A percentile compares a stretch with the other conserved stretches of the same genome.
phyloP scores from a whole-genome alignment of 495 filamentous ascomycete genomes.

The Neurospora tetraspora region DNA sequence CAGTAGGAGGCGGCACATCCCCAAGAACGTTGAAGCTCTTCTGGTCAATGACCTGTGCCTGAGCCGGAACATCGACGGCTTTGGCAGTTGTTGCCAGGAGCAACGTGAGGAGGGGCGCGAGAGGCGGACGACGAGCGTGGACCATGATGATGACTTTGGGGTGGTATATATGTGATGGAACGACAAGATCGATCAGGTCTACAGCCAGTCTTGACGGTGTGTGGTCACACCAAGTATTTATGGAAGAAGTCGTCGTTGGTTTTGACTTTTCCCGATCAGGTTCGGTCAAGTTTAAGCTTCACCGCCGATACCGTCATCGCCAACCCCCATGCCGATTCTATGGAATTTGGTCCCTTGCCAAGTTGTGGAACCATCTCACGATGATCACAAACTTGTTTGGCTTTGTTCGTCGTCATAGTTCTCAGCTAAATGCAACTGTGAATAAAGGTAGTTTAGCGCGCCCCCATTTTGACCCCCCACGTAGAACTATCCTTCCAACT shows the following conservation, averaged over 20 bases:
- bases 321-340: not conserved
- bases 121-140: not conserved
- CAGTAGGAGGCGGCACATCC: slow-evolving; percentile 17
- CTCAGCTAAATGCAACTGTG: no score
- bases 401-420: not conserved
- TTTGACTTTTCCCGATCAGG: not conserved
- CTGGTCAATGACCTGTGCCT: slow-evolving; percentile 34
- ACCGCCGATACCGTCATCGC: not conserved
- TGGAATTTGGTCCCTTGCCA: not conserved
- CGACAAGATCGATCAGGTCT: not conserved
- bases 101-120: not conserved
- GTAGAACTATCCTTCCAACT: not conserved
- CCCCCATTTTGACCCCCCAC: not conserved
- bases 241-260: not conserved
- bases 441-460: not conserved
- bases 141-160: not conserved
- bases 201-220: not conserved
- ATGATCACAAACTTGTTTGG: not conserved
- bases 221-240: not conserved
- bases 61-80: slow-evolving; percentile 19
- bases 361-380: not conserved
- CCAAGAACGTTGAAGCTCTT: slow-evolving; percentile 31
- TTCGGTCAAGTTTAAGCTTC: not conserved
- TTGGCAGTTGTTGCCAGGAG: not conserved
- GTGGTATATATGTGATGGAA: not conserved